A percentile compares a stretch with the other conserved stretches of the same genome.
Evolutionary conservation across 2,329 filamentous ascomycete genomes (phyloP).

Genomic region (Trichophyton benhamiae): DNA sequence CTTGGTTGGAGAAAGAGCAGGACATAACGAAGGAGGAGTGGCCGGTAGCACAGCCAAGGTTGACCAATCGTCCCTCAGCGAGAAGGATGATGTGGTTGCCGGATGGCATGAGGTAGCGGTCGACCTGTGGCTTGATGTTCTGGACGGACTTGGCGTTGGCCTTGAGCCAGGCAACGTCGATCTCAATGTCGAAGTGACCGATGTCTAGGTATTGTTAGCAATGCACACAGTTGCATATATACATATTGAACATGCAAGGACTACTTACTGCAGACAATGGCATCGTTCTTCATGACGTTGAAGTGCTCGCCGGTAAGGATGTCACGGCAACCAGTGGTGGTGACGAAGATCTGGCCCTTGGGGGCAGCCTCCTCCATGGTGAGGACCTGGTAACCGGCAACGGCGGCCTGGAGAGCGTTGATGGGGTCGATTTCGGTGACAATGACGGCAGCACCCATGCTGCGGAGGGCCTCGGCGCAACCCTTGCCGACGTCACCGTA

Average conservation of each 20-base stretch:
- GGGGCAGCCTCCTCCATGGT: slow-evolving; percentile 95
- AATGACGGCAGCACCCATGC: slow-evolving; percentile 93
- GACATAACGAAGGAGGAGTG: slow-evolving; percentile 99
- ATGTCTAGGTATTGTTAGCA: slow-evolving; percentile 51
- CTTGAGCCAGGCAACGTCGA: slow-evolving; percentile 99
- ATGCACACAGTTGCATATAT: neutral
- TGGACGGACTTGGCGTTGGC: slow-evolving; percentile 82
- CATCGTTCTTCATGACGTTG: slow-evolving; percentile 88
- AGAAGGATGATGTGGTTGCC: slow-evolving; percentile 97
- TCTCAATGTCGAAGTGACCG: slow-evolving; percentile 99
- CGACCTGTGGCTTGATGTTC: slow-evolving; percentile 99
- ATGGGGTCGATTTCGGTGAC: slow-evolving; percentile 98
- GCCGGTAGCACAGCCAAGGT: slow-evolving; percentile 96
- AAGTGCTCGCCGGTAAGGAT: slow-evolving; percentile 90
- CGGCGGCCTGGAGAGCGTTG: slow-evolving; percentile 97
- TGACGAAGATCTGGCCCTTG: slow-evolving; percentile 94
- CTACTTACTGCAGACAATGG: slow-evolving; percentile 86
- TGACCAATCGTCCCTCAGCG: slow-evolving; percentile 96
- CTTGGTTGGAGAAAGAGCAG: slow-evolving; percentile 99
- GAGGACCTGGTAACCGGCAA: slow-evolving; percentile 91
- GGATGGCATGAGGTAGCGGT: slow-evolving; percentile 88
- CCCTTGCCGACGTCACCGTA: slow-evolving; percentile 99
- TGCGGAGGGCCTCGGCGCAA: slow-evolving; percentile 86
- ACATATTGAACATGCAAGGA: neutral
- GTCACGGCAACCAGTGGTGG: slow-evolving; percentile 97